Percentiles rank a stretch among this genome's conserved stretches.
Conservation (phyloP, 441 rosid species). For the Kokia cookei region DNA sequence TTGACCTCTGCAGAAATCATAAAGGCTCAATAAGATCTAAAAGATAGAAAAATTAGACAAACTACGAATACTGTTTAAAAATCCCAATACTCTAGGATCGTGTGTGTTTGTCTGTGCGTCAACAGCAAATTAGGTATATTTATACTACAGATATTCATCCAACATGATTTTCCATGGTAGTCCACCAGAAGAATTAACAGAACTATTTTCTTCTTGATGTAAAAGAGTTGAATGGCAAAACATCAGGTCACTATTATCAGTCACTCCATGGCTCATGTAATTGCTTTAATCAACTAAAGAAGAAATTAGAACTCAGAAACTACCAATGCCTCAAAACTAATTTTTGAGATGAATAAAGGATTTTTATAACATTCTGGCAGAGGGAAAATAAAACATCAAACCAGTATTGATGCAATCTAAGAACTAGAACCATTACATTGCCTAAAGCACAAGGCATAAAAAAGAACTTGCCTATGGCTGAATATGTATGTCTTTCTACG, state of each 20-base stretch:
- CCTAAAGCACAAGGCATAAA: no score
- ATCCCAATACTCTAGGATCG: neutral
- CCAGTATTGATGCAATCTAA: no score
- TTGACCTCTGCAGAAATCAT: conserved; percentile 25
- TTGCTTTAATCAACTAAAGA: neutral
- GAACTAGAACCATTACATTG: no score
- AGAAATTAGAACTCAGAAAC: neutral
- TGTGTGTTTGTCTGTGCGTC: neutral
- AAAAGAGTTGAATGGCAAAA: neutral
- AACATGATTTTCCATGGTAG: neutral
- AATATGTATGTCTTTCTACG: no score
- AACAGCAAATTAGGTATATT: neutral
- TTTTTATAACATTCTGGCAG: neutral
- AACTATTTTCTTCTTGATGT: neutral
- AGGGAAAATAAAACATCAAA: neutral
- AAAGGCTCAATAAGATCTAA: conserved; percentile 2
- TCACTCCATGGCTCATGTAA: neutral
- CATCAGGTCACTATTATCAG: neutral
- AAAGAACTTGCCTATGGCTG: no score
- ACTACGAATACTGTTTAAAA: neutral
- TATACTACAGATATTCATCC: neutral
- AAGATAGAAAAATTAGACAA: conserved; percentile 5
- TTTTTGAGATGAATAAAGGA: neutral
- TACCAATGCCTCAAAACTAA: neutral
- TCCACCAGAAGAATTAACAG: neutral